Evolutionary conservation across 2,329 filamentous ascomycete genomes (phyloP).

Genomic region (Fusarium oligoseptatum): DNA sequence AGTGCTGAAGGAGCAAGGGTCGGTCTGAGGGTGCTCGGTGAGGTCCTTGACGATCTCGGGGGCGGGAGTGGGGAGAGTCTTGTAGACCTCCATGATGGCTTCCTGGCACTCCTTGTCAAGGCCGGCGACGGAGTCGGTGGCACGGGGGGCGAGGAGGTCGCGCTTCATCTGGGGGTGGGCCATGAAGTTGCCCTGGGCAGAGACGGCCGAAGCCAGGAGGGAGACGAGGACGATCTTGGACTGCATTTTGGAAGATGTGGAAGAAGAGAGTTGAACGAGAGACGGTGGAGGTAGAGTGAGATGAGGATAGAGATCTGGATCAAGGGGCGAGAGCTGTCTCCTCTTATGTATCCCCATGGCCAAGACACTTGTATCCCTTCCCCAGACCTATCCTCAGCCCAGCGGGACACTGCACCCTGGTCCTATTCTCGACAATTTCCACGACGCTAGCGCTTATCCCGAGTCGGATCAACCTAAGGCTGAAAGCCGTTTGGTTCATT

Average conservation of each 20-base stretch:
- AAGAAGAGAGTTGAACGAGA: neutral
- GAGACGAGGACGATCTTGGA: conserved; percentile 45
- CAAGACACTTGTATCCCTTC: neutral
- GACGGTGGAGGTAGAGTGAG: neutral
- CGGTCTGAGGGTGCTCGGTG: conserved; percentile 42
- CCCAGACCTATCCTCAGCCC: neutral
- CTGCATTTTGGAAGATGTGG: conserved; percentile 43
- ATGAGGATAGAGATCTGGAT: neutral
- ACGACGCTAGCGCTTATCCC: conserved; percentile 28
- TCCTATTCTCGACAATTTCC: conserved; percentile 25
- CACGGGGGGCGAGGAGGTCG: conserved; percentile 43
- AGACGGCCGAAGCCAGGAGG: conserved; percentile 46
- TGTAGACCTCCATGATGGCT: conserved; percentile 42
- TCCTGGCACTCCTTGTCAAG: conserved; percentile 40
- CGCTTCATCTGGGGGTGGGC: conserved; percentile 47
- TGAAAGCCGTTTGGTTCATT: conserved; percentile 3
- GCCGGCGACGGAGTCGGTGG: conserved; percentile 29
- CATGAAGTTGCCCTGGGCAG: conserved; percentile 44
- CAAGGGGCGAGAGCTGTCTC: neutral
- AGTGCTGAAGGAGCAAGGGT: conserved; percentile 51
- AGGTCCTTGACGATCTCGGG: conserved; percentile 47
- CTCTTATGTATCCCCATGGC: neutral
- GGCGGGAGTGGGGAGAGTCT: conserved; percentile 49
- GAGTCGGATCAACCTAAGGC: conserved; percentile 19
- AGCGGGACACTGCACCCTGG: neutral